Conservation (phyloP, 202 grass and related monocot species). For the Setaria viridis region DNA sequence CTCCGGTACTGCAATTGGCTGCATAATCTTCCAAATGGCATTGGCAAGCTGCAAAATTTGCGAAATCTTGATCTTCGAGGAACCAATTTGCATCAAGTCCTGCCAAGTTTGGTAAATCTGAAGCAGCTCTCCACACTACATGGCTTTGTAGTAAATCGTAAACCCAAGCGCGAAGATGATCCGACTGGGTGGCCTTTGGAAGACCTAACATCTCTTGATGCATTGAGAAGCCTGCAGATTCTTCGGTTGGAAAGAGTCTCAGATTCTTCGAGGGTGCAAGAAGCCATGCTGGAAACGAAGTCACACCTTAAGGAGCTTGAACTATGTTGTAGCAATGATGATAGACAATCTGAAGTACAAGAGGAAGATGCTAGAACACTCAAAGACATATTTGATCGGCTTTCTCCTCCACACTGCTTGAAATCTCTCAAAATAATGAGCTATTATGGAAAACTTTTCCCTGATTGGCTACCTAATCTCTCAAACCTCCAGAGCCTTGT, state of each 20-base stretch:
- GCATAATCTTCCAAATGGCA: slow-evolving; percentile 43
- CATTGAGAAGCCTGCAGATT: slow-evolving; percentile 58
- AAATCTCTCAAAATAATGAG: slow-evolving; percentile 55
- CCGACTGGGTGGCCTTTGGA: slow-evolving; percentile 53
- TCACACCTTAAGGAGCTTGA: slow-evolving; percentile 57
- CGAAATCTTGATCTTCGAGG: slow-evolving; percentile 56
- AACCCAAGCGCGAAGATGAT: slow-evolving; percentile 22
- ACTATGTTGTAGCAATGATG: slow-evolving; percentile 51
- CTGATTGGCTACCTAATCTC: slow-evolving; percentile 50
- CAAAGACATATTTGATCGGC: slow-evolving; percentile 47
- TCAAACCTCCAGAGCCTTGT: slow-evolving; percentile 47
- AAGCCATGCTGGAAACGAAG: slow-evolving; percentile 43
- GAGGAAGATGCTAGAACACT: slow-evolving; percentile 40
- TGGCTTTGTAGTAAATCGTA: slow-evolving; percentile 52
- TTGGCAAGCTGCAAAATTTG: slow-evolving; percentile 47
- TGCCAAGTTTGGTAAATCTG: slow-evolving; percentile 52
- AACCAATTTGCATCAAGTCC: slow-evolving; percentile 38
- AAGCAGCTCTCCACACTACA: slow-evolving; percentile 47
- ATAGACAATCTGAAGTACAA: slow-evolving; percentile 28
- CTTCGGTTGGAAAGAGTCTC: slow-evolving; percentile 48
- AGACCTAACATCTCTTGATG: slow-evolving; percentile 49
- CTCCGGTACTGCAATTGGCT: slow-evolving; percentile 57
- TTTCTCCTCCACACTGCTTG: slow-evolving; percentile 52
- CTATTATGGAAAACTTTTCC: slow-evolving; percentile 49
- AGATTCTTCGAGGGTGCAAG: slow-evolving; percentile 22